Percentiles rank a stretch among this genome's conserved stretches.
phyloP scores from a whole-genome alignment of 2,329 filamentous ascomycete genomes.

The Diaporthe velutina region DNA sequence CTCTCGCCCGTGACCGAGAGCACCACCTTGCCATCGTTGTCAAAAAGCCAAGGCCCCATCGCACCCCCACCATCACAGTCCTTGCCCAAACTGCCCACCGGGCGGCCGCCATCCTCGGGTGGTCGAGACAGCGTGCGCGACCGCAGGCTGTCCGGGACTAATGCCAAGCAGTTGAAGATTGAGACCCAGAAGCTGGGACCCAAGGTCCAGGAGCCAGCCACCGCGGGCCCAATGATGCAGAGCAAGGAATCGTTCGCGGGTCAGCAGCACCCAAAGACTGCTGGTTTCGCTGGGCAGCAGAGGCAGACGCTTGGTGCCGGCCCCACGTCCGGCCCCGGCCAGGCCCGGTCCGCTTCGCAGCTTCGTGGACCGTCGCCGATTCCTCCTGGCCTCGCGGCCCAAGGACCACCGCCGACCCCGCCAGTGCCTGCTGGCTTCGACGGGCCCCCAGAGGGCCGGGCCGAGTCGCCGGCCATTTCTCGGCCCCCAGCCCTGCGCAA shows the following conservation, averaged over 20 bases:
- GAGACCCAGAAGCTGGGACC: constrained; percentile 71
- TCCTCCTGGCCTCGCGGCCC: constrained; percentile 46
- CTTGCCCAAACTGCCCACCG: constrained; percentile 58
- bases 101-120: constrained; percentile 49
- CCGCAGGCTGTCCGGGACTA: constrained; percentile 84
- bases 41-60: constrained; percentile 46
- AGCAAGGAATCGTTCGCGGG: constrained; percentile 27
- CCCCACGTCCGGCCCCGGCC: constrained; percentile 50
- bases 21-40: constrained; percentile 45
- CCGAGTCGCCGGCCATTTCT: constrained; percentile 65
- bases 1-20: constrained; percentile 81
- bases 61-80: constrained; percentile 65
- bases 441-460: constrained; percentile 54
- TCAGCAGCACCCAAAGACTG: constrained; percentile 45
- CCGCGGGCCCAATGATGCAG: constrained; percentile 43
- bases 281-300: constrained; percentile 56
- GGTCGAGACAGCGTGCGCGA: constrained; percentile 72
- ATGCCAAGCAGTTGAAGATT: constrained; percentile 87
- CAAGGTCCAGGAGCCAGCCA: constrained; percentile 43
- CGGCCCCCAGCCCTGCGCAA: constrained; percentile 67
- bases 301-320: constrained; percentile 56
- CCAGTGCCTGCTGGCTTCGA: constrained; percentile 47
- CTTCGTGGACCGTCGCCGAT: constrained; percentile 50
- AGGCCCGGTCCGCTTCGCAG: constrained; percentile 46
- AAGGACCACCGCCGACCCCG: constrained; percentile 47